phyloP scores from a whole-genome alignment of 1,139 yeast genomes.

The Groenewaldozyma sp. region DNA sequence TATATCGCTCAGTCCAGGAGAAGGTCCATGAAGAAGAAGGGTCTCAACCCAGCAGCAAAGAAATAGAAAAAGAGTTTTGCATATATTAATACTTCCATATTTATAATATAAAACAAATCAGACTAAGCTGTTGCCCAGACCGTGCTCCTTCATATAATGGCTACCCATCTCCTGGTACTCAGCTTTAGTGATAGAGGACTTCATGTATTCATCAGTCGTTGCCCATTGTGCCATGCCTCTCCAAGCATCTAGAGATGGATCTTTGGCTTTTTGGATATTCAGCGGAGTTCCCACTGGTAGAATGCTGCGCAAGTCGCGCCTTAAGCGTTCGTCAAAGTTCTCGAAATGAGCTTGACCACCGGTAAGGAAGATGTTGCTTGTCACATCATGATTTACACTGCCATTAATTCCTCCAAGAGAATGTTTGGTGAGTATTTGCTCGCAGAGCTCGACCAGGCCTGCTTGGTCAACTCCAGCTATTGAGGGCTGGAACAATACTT shows the following conservation, averaged over 20 bases:
- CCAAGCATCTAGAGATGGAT: constrained; percentile 82
- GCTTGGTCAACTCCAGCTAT: constrained; percentile 96
- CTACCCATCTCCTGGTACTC: constrained; percentile 88
- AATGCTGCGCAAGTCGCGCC: constrained; percentile 55
- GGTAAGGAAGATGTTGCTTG: constrained; percentile 58
- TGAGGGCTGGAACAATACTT: constrained; percentile 84
- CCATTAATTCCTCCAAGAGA: constrained; percentile 36
- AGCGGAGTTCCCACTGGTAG: constrained; percentile 63
- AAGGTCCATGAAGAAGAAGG: constrained; percentile 66
- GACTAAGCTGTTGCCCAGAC: constrained; percentile 49
- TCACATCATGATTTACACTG: constrained; percentile 23
- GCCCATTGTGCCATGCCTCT: constrained; percentile 88
- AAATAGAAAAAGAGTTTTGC: constrained; percentile 3
- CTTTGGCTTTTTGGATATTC: constrained; percentile 51
- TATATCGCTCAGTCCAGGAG: constrained; percentile 68
- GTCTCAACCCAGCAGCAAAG: constrained; percentile 55
- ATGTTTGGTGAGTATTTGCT: constrained; percentile 53
- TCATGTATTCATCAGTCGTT: constrained; percentile 36
- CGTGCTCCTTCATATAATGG: constrained; percentile 83
- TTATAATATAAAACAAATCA: background rate
- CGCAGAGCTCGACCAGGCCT: constrained; percentile 70
- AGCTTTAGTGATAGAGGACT: constrained; percentile 48
- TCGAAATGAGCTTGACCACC: constrained; percentile 75
- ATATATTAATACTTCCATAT: constrained; percentile 1
- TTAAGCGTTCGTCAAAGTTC: constrained; percentile 57